A percentile compares a stretch with the other conserved stretches of the same genome.
These are phyloP conservation scores for Salix koriyanagi DNA, from an alignment of 345 rosid genomes.

Conservation along the genomic window DNA sequence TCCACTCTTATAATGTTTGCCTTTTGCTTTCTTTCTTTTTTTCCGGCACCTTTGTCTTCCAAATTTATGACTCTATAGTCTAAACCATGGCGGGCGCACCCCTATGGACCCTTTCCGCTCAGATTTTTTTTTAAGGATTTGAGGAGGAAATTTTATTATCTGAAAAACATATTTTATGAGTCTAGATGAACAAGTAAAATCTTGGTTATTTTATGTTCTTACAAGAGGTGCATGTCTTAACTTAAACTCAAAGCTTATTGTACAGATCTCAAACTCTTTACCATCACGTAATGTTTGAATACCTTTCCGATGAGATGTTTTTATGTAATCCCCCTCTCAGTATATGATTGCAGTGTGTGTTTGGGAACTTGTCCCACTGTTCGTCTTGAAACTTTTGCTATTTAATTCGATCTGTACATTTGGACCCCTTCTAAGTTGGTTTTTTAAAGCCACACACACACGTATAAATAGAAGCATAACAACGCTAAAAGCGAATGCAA, in stretches of 20 bases:
- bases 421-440: neutral
- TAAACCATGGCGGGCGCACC: neutral
- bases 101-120: neutral
- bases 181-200: rapidly evolving
- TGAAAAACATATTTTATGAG: rapidly evolving
- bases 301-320: neutral
- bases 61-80: slow-evolving; percentile 15
- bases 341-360: neutral
- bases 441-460: neutral
- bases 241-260: rapidly evolving
- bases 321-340: slow-evolving; percentile 5
- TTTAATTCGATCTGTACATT: neutral
- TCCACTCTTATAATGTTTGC: slow-evolving; percentile 14
- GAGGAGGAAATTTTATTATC: rapidly evolving
- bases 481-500: too few relatives aligned
- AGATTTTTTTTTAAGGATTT: too few relatives aligned
- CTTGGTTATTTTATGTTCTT: rapidly evolving
- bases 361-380: neutral
- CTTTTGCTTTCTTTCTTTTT: slow-evolving; percentile 10
- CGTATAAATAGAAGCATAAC: too few relatives aligned
- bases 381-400: neutral
- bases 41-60: slow-evolving; percentile 6
- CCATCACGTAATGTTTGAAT: rapidly evolving
- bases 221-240: rapidly evolving
- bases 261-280: rapidly evolving